Conservation (phyloP, 768 basidiomycete genomes). For the Rossbeevera mucosa region DNA sequence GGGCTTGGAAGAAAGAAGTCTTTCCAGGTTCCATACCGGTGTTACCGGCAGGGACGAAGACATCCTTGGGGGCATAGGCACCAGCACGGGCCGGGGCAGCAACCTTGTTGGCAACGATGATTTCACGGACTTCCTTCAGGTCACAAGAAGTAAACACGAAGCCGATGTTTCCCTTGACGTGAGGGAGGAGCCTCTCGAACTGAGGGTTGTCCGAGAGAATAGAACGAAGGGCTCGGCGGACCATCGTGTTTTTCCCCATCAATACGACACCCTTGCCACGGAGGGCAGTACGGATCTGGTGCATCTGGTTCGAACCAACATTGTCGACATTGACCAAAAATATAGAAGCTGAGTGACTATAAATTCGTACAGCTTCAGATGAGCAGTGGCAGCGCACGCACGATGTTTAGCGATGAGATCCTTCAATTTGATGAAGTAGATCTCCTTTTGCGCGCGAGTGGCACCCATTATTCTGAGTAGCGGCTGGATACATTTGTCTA, state of each 20-base stretch:
- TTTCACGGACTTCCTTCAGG: conserved; percentile 90
- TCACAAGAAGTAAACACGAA: conserved; percentile 95
- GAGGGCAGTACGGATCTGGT: conserved; percentile 92
- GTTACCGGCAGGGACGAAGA: conserved; percentile 90
- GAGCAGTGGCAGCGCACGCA: conserved; percentile 40
- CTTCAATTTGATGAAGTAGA: conserved; percentile 92
- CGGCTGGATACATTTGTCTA: conserved; percentile 11
- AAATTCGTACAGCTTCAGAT: neutral
- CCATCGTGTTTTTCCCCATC: conserved; percentile 99
- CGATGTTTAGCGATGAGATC: conserved; percentile 87
- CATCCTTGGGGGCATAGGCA: conserved; percentile 90
- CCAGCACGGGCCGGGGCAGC: conserved; percentile 98
- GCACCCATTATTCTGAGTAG: conserved; percentile 73
- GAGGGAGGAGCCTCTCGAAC: conserved; percentile 93
- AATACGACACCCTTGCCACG: conserved; percentile 95
- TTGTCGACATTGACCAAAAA: conserved; percentile 99
- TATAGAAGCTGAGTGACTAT: conserved; percentile 71
- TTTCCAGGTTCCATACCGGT: conserved; percentile 99
- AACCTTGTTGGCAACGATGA: conserved; percentile 96
- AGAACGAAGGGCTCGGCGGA: conserved; percentile 92
- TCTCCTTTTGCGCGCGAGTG: conserved; percentile 81
- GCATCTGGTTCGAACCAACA: conserved; percentile 99
- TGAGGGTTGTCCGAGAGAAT: conserved; percentile 88
- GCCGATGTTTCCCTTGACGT: conserved; percentile 96
- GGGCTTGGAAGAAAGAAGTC: conserved; percentile 99